phyloP scores from a whole-genome alignment of 805 yeast genomes.

The Lipomyces yamadae region DNA sequence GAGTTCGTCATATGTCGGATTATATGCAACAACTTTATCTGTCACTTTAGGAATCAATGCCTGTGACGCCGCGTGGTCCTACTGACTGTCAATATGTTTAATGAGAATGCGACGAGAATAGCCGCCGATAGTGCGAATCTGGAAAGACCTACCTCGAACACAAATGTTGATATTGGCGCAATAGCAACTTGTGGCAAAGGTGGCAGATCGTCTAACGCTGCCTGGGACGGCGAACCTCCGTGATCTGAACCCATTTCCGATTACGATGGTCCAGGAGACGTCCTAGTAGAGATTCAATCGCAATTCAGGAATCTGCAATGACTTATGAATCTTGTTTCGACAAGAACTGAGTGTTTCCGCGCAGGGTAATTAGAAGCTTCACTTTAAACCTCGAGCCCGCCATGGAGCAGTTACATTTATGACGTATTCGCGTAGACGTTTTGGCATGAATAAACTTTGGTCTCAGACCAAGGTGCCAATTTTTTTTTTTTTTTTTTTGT shows the following conservation, averaged over 20 bases:
- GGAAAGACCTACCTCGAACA: constrained; percentile 22
- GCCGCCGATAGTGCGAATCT: not conserved
- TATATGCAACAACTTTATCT: constrained; percentile 29
- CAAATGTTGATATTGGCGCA: constrained; percentile 31
- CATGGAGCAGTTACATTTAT: too few relatives aligned
- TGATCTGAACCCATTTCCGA: not conserved
- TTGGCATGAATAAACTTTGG: not conserved
- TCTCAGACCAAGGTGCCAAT: constrained; percentile 11
- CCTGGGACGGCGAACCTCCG: not conserved
- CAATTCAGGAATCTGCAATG: not conserved
- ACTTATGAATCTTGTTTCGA: not conserved
- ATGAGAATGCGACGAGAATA: not conserved
- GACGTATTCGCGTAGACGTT: not conserved
- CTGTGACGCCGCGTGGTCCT: constrained; percentile 19
- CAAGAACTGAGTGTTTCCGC: not conserved
- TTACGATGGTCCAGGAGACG: not conserved
- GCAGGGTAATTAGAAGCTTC: not conserved
- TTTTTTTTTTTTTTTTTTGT: constrained; percentile 20
- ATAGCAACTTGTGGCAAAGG: constrained; percentile 26
- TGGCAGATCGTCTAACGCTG: constrained; percentile 26
- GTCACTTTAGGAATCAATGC: constrained; percentile 34
- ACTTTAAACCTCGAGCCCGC: not conserved
- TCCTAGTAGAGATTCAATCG: not conserved
- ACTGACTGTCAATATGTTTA: not conserved
- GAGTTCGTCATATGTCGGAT: constrained; percentile 36